A percentile compares a stretch with the other conserved stretches of the same genome.
phyloP scores from a whole-genome alignment of 2,329 filamentous ascomycete species.

The Aspergillus flavus region DNA sequence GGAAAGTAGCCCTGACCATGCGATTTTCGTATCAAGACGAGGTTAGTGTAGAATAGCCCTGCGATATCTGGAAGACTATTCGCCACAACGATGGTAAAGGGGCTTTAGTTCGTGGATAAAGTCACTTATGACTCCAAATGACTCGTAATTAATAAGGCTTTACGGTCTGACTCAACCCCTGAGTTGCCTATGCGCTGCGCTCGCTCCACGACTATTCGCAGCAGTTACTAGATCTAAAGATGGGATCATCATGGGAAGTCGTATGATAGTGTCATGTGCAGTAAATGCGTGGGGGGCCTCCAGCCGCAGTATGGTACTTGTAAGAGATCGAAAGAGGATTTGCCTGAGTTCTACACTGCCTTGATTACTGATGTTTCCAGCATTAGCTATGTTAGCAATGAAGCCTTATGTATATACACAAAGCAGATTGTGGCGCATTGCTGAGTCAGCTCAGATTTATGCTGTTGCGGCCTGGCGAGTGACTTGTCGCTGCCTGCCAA shows the following conservation, averaged over 20 bases:
- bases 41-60: not conserved
- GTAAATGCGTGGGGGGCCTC: not conserved
- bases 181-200: not conserved
- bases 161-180: slow-evolving; percentile 1
- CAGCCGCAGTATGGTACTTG: not conserved
- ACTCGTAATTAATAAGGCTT: not conserved
- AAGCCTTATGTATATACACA: not conserved
- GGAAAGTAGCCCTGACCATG: not conserved
- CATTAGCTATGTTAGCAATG: not conserved
- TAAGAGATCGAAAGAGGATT: not conserved
- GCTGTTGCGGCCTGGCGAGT: not conserved
- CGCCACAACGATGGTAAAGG: not conserved
- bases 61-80: not conserved
- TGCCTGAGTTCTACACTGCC: not conserved
- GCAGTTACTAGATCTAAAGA: not conserved
- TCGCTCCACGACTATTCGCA: not conserved
- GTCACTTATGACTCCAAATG: not conserved
- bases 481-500: not conserved
- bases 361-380: not conserved
- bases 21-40: not conserved
- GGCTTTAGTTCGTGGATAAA: not conserved
- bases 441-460: not conserved
- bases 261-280: not conserved
- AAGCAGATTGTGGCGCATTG: not conserved
- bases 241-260: not conserved